These are phyloP conservation scores for Plectosphaerella sp. DNA, from an alignment of 2,329 filamentous ascomycete species.

Conservation along the genomic window DNA sequence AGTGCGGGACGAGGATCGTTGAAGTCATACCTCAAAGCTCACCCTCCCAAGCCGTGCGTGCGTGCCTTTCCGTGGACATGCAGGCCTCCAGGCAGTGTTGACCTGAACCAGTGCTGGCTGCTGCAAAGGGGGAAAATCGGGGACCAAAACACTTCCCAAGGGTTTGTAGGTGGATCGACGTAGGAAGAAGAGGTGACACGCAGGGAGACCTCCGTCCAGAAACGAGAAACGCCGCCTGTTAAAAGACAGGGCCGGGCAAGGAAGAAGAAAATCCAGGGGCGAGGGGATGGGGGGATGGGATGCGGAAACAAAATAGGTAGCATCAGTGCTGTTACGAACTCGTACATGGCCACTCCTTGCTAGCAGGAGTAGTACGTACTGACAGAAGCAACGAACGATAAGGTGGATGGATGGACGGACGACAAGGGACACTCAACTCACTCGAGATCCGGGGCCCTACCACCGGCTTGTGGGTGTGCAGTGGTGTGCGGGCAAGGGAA, in stretches of 20 bases:
- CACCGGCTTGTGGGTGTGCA: neutral
- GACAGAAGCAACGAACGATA: neutral
- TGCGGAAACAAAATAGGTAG: neutral
- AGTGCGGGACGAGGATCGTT: too few relatives aligned
- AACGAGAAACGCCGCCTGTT: neutral
- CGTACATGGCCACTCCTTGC: neutral
- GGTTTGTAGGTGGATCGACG: neutral
- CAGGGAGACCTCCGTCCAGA: neutral
- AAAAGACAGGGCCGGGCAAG: neutral
- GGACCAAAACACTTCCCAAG: too few relatives aligned
- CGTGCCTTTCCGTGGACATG: too few relatives aligned
- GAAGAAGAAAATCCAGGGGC: neutral
- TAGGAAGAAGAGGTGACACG: neutral
- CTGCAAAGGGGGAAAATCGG: too few relatives aligned
- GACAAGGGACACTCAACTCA: neutral
- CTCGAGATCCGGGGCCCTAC: neutral
- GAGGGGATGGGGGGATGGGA: neutral
- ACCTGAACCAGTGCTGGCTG: too few relatives aligned
- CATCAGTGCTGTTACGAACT: neutral
- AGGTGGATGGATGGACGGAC: neutral
- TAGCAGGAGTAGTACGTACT: neutral
- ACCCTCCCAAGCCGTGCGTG: too few relatives aligned
- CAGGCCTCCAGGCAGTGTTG: too few relatives aligned
- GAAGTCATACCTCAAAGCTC: too few relatives aligned
- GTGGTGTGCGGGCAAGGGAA: neutral